A percentile compares a stretch with the other conserved stretches of the same genome.
These are phyloP conservation scores for Butyriboletus loyo DNA, from an alignment of 768 basidiomycete genomes.

Conservation along the genomic window DNA sequence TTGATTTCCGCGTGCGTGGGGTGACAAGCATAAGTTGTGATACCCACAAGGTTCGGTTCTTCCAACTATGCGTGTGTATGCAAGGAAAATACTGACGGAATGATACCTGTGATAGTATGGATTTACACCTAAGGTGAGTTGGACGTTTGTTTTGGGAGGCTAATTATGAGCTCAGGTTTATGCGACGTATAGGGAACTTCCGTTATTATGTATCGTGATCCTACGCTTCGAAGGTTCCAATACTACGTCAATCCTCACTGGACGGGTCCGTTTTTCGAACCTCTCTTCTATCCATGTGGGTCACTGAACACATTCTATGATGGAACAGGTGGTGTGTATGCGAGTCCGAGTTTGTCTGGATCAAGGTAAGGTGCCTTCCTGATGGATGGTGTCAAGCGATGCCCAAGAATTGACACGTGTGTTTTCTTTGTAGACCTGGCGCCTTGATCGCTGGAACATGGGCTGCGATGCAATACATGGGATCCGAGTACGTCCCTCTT, in stretches of 20 bases:
- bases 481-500: conserved; percentile 59
- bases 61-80: not conserved
- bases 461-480: conserved; percentile 95
- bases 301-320: not conserved
- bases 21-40: conserved; percentile 96
- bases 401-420: not conserved
- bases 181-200: conserved; percentile 67
- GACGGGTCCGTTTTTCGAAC: conserved; percentile 49
- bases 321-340: conserved; percentile 76
- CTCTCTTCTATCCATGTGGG: not conserved
- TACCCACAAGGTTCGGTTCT: conserved; percentile 72
- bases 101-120: conserved; percentile 58
- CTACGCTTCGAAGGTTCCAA: conserved; percentile 73
- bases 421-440: conserved; percentile 60
- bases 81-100: not conserved
- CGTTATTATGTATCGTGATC: conserved; percentile 89
- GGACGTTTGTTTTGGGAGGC: not conserved
- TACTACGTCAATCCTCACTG: conserved; percentile 84
- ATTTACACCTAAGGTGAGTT: conserved; percentile 82
- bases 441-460: conserved; percentile 92
- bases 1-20: conserved; percentile 88
- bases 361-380: conserved; percentile 58
- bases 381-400: not conserved
- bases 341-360: conserved; percentile 84
- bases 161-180: not conserved